Evolutionary conservation across 352 stramenopile genomes (phyloP), one percentile per base, ranked within the genome.

Genomic region (Phytopythium helicoides): DNA sequence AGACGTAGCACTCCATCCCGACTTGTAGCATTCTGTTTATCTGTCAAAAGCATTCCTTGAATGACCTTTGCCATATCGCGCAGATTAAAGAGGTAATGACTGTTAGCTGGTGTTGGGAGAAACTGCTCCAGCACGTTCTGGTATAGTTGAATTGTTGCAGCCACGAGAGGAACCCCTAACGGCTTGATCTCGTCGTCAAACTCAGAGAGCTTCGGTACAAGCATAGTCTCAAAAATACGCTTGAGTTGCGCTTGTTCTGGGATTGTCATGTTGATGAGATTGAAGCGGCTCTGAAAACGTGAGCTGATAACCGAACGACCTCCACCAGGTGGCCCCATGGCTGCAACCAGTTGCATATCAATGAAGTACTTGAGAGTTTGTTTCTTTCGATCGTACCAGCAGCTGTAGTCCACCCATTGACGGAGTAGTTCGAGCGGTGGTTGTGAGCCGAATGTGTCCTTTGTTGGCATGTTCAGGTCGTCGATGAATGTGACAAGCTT

Each of bases 371-470:
- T 94, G 35, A 97, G 70, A 14, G 79, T 88, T 36, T 95, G 80
- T 54, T 98, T 96, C 35, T 86, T 87, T 14, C 92, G 86, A 56
- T 98, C 92, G 47, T 96, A 98, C 87, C 87, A 97, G 45, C 86
- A 92, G 44, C 82, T 76, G 62, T 97, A 97, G 64, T 98, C 92
- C 6, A 97, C 76, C 85, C 86, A 96, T 52, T 97, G 91, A 0
- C 92, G 82, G 23, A 98, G 52, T 15, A 98, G 56, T 48, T 97
- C 92, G 2, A 98, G 66, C 0, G 92, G 89, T 1, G 92, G 87
- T 50, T 98, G 92, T 6, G 91, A 95, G 16, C 89, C 90, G 54
- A 97, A 97, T 47, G 76, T 66, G 52, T 97, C 90, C 52, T 92
- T 92, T 10, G 82, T 86, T 3, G 89, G 89, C 87, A 97, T 97